A percentile compares a stretch with the other conserved stretches of the same genome.
phyloP scores from a whole-genome alignment of 2,329 filamentous ascomycete species.

The Podosphaera aphanis region DNA sequence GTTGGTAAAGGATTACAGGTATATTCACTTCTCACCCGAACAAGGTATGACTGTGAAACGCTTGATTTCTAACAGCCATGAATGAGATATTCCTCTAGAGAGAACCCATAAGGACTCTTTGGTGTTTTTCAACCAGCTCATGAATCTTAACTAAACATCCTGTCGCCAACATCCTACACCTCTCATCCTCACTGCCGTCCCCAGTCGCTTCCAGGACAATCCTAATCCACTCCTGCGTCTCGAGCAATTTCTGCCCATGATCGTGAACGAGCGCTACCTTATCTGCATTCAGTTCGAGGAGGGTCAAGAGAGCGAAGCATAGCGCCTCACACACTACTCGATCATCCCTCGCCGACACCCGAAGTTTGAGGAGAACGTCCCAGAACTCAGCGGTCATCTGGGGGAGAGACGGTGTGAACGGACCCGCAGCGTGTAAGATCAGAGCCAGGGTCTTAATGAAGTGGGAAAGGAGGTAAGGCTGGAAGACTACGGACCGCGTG shows the following conservation, averaged over 20 bases:
- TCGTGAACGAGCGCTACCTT: constrained; percentile 49
- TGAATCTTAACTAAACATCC: constrained; percentile 54
- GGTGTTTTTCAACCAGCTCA: constrained; percentile 65
- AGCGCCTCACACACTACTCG: constrained; percentile 47
- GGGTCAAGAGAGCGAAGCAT: constrained; percentile 53
- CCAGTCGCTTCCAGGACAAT: constrained; percentile 39
- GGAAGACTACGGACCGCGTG: constrained; percentile 38
- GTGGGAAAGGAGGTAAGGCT: constrained; percentile 51
- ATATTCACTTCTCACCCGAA: too few relatives aligned
- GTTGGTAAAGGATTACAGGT: too few relatives aligned
- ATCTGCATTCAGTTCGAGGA: constrained; percentile 63
- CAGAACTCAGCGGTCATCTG: constrained; percentile 70
- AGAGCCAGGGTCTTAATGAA: constrained; percentile 74
- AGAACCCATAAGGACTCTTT: constrained; percentile 52
- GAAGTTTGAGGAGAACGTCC: constrained; percentile 53
- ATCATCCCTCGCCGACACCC: constrained; percentile 35
- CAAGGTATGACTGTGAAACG: too few relatives aligned
- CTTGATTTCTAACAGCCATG: too few relatives aligned
- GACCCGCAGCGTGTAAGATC: constrained; percentile 61
- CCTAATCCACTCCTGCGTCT: constrained; percentile 70
- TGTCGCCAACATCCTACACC: constrained; percentile 55
- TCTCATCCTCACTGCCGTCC: constrained; percentile 44
- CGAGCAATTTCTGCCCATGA: constrained; percentile 54
- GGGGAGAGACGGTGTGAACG: constrained; percentile 49
- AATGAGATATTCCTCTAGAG: too few relatives aligned